Evolutionary conservation across 2,329 filamentous ascomycete genomes (phyloP), one percentile per base, ranked within the genome.

Genomic region (Clarireedia sp.): DNA sequence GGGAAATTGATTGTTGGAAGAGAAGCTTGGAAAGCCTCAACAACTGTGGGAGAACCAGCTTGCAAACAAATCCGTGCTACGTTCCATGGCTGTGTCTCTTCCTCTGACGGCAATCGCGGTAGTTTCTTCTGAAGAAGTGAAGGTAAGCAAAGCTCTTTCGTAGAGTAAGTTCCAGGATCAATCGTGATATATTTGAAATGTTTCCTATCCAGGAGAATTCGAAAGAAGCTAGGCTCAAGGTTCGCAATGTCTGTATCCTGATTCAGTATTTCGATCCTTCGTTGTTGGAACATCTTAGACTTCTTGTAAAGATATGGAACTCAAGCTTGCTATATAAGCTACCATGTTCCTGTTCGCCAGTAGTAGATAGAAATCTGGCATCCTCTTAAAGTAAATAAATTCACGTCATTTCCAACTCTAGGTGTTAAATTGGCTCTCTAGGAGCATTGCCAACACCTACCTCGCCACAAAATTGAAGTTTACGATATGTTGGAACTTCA

Each of bases 131-230:
- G 57, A 24, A 74, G 60, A 9, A 59, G 52, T 12, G 70, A 70
- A 8, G 59, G 67, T 49, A 69, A 72, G 17, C 64, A 66, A 53
- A 71, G 63, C 52, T 72, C 68, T 37, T 69, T 65, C 17, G 54
- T 54, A 26, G 65, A 63, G 47, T 69, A 67, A 3, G 70, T 52
- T 49, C 70, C 68, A 10, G 67, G 58, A 8, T 70, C 70, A 26
- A 75, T 65, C 12, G 67, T 71, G 33, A 75, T 61, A 57, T 75
- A 74, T 63, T 73, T 74, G 63, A 75, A 64, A 48, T 54, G 37
- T 41, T 60, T 57, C 55, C 29, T 52, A n/a, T 57, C 52, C 21
- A 52, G 26, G 10, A 58, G 44, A 21, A 60, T 51, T 50, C 56
- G 49, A 21, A 58, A 55, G 43, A 54, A 56, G 54, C 54, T 58